These are phyloP conservation scores for Hanseniaspora valbyensis DNA, from an alignment of 805 yeast species.

Conservation along the genomic window DNA sequence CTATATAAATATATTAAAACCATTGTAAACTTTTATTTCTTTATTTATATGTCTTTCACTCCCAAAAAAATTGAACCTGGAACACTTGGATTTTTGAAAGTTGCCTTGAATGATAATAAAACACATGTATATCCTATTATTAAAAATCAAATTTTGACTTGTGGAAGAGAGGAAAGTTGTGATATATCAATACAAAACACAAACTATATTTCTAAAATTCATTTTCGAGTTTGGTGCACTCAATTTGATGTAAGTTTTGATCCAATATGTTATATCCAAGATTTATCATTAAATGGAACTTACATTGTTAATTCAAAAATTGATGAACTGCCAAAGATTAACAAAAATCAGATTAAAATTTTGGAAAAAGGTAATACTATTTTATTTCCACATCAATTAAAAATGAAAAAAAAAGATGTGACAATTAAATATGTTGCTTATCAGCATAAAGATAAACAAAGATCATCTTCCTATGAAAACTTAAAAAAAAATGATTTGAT, in stretches of 20 bases:
- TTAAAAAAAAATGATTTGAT: not conserved
- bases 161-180: slow-evolving; percentile 35
- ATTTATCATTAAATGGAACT: slow-evolving; percentile 43
- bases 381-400: slow-evolving; percentile 25
- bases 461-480: not conserved
- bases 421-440: not conserved
- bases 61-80: not conserved
- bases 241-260: slow-evolving; percentile 39
- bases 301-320: slow-evolving; percentile 30
- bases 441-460: not conserved
- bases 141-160: slow-evolving; percentile 30
- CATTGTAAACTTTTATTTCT: too few relatives aligned
- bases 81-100: not conserved
- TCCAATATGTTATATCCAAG: slow-evolving; percentile 42
- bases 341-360: slow-evolving; percentile 32
- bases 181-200: slow-evolving; percentile 30
- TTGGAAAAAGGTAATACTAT: slow-evolving; percentile 28
- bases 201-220: slow-evolving; percentile 36
- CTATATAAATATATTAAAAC: too few relatives aligned
- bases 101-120: slow-evolving; percentile 15
- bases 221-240: slow-evolving; percentile 40
- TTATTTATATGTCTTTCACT: not conserved
- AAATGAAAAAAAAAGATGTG: slow-evolving; percentile 23
- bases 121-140: slow-evolving; percentile 17
- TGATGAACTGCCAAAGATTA: not conserved